phyloP scores from a whole-genome alignment of 805 yeast genomes.

The Lachancea dasiensis region DNA sequence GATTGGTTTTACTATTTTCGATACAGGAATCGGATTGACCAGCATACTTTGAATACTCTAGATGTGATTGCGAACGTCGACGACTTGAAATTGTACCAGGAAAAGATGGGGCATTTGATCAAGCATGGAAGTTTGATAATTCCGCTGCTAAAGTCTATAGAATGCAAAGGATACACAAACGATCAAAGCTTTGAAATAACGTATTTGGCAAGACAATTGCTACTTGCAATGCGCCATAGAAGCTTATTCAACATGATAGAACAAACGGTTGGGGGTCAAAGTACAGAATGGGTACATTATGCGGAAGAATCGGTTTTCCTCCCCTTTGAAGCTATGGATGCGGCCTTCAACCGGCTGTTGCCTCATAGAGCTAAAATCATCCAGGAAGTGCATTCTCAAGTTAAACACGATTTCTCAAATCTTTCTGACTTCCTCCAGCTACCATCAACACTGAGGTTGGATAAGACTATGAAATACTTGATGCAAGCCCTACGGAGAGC shows the following conservation, averaged over 20 bases:
- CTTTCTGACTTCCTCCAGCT: slow-evolving; percentile 11
- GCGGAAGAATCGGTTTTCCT: slow-evolving; percentile 18
- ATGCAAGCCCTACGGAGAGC: slow-evolving; percentile 10
- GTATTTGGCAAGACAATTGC: slow-evolving; percentile 13
- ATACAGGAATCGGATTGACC: slow-evolving; percentile 12
- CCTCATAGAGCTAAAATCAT: slow-evolving; percentile 11
- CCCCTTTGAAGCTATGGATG: slow-evolving; percentile 18
- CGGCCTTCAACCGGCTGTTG: slow-evolving; percentile 16
- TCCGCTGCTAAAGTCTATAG: slow-evolving; percentile 10
- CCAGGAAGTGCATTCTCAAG: slow-evolving; percentile 10
- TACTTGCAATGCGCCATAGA: slow-evolving; percentile 16
- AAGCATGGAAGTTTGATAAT: slow-evolving; percentile 12
- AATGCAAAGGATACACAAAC: slow-evolving; percentile 7
- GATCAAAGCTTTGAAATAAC: slow-evolving; percentile 10
- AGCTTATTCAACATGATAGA: slow-evolving; percentile 15
- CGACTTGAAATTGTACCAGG: slow-evolving; percentile 5
- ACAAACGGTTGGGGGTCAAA: background rate
- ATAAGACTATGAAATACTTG: slow-evolving; percentile 14
- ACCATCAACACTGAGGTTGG: slow-evolving; percentile 18
- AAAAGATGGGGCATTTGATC: slow-evolving; percentile 4
- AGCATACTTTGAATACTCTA: slow-evolving; percentile 5
- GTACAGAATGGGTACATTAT: slow-evolving; percentile 15
- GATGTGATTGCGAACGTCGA: slow-evolving; percentile 1
- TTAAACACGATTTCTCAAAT: slow-evolving; percentile 10
- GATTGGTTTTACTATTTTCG: slow-evolving; percentile 13